Conservation (phyloP, 2,329 filamentous ascomycete species). For the Alternaria viburni region DNA sequence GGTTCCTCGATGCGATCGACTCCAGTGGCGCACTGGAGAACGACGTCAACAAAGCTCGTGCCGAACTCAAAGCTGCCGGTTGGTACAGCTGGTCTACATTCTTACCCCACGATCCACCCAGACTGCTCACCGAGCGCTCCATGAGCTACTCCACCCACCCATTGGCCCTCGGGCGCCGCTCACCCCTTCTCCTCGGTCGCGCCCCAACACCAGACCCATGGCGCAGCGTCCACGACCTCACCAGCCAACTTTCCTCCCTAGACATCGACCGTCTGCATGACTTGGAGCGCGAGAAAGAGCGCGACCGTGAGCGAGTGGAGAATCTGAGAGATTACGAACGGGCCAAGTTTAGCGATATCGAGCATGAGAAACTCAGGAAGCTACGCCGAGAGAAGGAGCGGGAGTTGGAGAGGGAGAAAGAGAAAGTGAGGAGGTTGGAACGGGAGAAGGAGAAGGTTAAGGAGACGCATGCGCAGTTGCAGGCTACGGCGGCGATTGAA, state of each 20-base stretch:
- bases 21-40: conserved; percentile 25
- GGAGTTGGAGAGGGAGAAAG: conserved; percentile 4
- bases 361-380: background rate
- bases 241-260: background rate
- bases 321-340: background rate
- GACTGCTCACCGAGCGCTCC: background rate
- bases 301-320: background rate
- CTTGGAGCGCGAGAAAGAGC: background rate
- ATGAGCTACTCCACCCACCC: background rate
- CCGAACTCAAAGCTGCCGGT: conserved; percentile 13
- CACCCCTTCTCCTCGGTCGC: background rate
- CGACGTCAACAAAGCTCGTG: conserved; percentile 30
- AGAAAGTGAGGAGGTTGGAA: conserved; percentile 1
- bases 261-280: background rate
- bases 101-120: background rate
- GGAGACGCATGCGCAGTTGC: conserved; percentile 1
- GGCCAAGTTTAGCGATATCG: background rate
- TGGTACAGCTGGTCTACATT: conserved; percentile 6
- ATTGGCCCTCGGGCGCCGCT: background rate
- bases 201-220: background rate
- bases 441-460: background rate
- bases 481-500: conserved; percentile 3
- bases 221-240: background rate
- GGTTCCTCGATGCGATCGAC: conserved; percentile 24
- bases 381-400: background rate